phyloP scores from a whole-genome alignment of 2,329 filamentous ascomycete genomes.

The Tolypocladium tropicale region DNA sequence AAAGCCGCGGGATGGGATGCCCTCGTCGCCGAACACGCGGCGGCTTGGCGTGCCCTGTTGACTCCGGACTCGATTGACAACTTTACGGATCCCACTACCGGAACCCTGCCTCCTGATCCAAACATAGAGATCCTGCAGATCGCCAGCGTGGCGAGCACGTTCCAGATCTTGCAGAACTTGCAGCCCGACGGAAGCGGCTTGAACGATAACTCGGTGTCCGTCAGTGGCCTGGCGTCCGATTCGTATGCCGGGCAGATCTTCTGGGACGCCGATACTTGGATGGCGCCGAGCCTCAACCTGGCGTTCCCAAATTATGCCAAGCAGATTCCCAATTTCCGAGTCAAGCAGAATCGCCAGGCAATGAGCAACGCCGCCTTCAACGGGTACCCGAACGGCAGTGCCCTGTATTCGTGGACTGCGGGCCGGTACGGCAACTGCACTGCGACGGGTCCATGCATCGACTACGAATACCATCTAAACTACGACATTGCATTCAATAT shows the following conservation, averaged over 20 bases:
- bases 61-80: conserved; percentile 52
- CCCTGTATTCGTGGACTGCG: conserved; percentile 56
- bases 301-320: conserved; percentile 14
- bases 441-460: conserved; percentile 50
- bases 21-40: conserved; percentile 43
- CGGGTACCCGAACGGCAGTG: conserved; percentile 38
- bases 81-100: conserved; percentile 42
- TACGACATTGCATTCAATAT: conserved; percentile 62
- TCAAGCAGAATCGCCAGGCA: conserved; percentile 34
- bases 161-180: conserved; percentile 45
- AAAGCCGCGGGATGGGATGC: conserved; percentile 41
- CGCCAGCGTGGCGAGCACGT: conserved; percentile 42
- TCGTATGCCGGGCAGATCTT: conserved; percentile 19
- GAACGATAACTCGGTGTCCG: conserved; percentile 13
- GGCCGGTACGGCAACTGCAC: conserved; percentile 57
- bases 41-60: conserved; percentile 53
- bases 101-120: conserved; percentile 44
- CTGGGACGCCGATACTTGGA: conserved; percentile 19
- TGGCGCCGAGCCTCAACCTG: conserved; percentile 15
- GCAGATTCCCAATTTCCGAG: conserved; percentile 15
- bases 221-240: conserved; percentile 16
- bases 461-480: conserved; percentile 63
- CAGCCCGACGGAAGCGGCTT: conserved; percentile 34
- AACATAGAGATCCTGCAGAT: conserved; percentile 46
- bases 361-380: conserved; percentile 38